Base-by-base conservation (phyloP, 805 yeast genomes). In the Myxozyma neotropica region DNA sequence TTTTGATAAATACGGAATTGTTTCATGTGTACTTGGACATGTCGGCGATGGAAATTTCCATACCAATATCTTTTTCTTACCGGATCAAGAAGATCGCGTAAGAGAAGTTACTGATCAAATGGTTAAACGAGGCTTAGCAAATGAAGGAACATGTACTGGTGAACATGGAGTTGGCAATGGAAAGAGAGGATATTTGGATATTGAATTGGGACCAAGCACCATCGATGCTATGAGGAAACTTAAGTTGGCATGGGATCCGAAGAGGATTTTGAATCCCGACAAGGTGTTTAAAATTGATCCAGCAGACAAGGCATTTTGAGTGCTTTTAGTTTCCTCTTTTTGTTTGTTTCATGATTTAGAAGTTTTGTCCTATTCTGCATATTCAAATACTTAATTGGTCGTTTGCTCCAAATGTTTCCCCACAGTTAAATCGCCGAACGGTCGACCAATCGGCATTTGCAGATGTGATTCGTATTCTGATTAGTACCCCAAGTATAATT, bases 1-100 rank as follows among this genome's bases (percentile, higher is more conserved):
- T 67, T 79, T 89, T 70, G 78, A 75, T 27, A 68, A 72, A 2
- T 78, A 81, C 43, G 89, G 89, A 0, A 74, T 87, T 58, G 67
- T 74, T 17, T 84, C 86, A 19, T 81, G 91, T 8, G 81, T 87
- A 24, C 83, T 90, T 69, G 96, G 96, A 5, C 96, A 90, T 72
- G 90, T 87, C 39, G 96, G 96, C 19, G 96, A 90, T 73, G 96
- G 96, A 39, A 90, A 90, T 74, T 88, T 90, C 76, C 96, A 90
- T 70, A 86, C 89, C n/a, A 80, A 88, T 58, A 69, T 90, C 36
- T 75, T 85, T 55, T 87, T 83, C 73, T 81, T 84, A 58, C 81
- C 81, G 6, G 76, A 78, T 58, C 67, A 71, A 10, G 74, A 82
- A 74, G 68, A 71, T 57, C 75, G 75, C 53, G 85, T 83, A 24